phyloP scores from a whole-genome alignment of 805 yeast species.

The Helenozyma rhizophorensis region DNA sequence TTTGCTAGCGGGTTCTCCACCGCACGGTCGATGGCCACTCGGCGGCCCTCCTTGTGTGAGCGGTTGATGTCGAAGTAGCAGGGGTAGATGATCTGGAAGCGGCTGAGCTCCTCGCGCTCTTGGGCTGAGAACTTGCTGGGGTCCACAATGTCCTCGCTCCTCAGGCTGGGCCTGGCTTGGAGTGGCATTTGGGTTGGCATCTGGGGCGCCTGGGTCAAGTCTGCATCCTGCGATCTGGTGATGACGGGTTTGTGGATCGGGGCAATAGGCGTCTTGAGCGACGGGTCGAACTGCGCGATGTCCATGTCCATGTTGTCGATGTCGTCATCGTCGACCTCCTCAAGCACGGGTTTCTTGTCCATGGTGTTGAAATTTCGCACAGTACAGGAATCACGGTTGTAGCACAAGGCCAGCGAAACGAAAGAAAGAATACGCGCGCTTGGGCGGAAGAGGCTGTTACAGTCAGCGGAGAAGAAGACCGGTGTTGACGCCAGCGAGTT shows the following conservation, averaged over 20 bases:
- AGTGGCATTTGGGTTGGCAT: too few species aligned
- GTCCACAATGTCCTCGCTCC: slow-evolving; percentile 11
- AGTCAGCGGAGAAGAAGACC: too few species aligned
- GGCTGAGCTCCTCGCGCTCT: slow-evolving; percentile 59
- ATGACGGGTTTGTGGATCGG: slow-evolving; percentile 56
- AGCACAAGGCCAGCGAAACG: too few species aligned
- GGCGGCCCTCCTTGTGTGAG: slow-evolving; percentile 75
- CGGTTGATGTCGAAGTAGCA: slow-evolving; percentile 83
- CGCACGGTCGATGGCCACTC: slow-evolving; percentile 65
- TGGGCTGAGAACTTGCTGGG: slow-evolving; percentile 13
- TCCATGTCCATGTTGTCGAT: slow-evolving; percentile 93
- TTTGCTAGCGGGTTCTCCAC: slow-evolving; percentile 87
- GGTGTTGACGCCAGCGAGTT: too few species aligned
- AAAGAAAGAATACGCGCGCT: too few species aligned
- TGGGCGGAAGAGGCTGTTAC: too few species aligned
- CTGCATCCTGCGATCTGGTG: slow-evolving; percentile 55
- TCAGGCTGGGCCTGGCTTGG: neutral
- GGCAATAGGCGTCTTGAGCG: slow-evolving; percentile 63
- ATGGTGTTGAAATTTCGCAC: slow-evolving; percentile 10
- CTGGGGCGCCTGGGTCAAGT: slow-evolving; percentile 24
- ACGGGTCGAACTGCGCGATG: slow-evolving; percentile 80
- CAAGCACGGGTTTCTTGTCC: slow-evolving; percentile 59
- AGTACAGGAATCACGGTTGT: too few species aligned
- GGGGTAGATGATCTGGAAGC: slow-evolving; percentile 79
- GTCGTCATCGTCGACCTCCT: slow-evolving; percentile 78